Base-by-base conservation (phyloP, 106 monocot species). In the Allium cepa region DNA sequence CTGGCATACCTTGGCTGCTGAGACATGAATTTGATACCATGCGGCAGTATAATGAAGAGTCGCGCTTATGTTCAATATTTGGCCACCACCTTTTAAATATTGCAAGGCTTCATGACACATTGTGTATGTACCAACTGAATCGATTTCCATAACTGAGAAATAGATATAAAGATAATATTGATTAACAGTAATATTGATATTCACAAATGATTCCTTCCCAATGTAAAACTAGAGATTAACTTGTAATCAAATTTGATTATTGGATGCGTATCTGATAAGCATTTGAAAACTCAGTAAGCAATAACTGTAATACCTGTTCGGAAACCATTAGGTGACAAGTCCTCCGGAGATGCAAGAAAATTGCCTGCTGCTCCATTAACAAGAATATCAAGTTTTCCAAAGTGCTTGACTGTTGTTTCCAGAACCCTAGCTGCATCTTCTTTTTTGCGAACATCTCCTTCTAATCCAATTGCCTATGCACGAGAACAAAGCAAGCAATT, bases 11-110 rank as follows among this genome's bases (percentile, higher is more conserved):
- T 99, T 99, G 28, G 97, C 97, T 63, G 97, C 92, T 27, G 92
- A 84, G 50, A 87, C 89, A 81, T 99, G 86, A 76, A 99, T 80
- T 72, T 99, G 92, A 62, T 99, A 92, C 97, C 97, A 99, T 48
- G 78, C 6, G 26, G 97, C 92, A 68, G 92, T 88, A 60, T 99
- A 92, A 77, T 99, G 97, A 63, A 92, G 45, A 47, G 97, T 99
- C 45, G 97, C 97, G 64, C 84, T 92, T 70, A 92, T 99, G 69
- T 99, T 99, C 57, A 99, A 53, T 72, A 99, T 99, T 27, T 90
- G 68, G 9, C 92, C 97, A 27, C 92, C 96, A 9, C 80, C 90
- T 66, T 89, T 89, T n/a, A 99, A 76, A 77, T 92, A 99, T 59
- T 85, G 92, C n/a, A 99, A 58, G 50, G 92, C 88, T 76, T 84